Percentiles rank a stretch among this genome's conserved stretches.
Conservation (phyloP, 1,139 yeast genomes). For the Entelexis sorbosivorans region DNA sequence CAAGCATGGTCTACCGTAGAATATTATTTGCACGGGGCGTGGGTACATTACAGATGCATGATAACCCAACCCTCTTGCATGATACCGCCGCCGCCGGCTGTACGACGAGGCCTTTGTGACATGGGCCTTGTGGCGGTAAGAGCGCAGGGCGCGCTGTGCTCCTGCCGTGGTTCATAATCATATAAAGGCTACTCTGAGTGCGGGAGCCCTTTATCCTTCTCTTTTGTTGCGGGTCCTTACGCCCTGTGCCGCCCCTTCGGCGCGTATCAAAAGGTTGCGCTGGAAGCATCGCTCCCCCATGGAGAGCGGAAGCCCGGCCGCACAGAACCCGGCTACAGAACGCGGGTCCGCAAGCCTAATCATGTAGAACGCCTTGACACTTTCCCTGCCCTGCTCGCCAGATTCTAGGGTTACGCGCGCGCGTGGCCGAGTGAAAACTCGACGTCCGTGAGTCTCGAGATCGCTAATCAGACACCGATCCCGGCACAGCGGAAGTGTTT, state of each 20-base stretch:
- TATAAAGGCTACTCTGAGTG: too few species aligned
- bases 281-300: too few species aligned
- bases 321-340: not conserved
- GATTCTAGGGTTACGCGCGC: not conserved
- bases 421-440: not conserved
- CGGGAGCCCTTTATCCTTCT: too few species aligned
- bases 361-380: not conserved
- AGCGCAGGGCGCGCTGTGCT: too few species aligned
- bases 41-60: not conserved
- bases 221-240: too few species aligned
- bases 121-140: too few species aligned
- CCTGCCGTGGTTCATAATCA: too few species aligned
- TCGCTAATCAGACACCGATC: too few species aligned
- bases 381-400: not conserved
- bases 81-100: not conserved
- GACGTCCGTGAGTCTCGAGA: too few species aligned
- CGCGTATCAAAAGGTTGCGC: too few species aligned
- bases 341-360: not conserved
- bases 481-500: too few species aligned
- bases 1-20: not conserved
- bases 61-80: not conserved
- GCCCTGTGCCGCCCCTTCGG: too few species aligned
- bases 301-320: not conserved
- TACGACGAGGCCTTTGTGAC: not conserved
- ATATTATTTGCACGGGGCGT: not conserved